Percentiles rank a stretch among this genome's conserved stretches.
Conservation (phyloP, 257 asterid genomes). For the Petunia axillaris region DNA sequence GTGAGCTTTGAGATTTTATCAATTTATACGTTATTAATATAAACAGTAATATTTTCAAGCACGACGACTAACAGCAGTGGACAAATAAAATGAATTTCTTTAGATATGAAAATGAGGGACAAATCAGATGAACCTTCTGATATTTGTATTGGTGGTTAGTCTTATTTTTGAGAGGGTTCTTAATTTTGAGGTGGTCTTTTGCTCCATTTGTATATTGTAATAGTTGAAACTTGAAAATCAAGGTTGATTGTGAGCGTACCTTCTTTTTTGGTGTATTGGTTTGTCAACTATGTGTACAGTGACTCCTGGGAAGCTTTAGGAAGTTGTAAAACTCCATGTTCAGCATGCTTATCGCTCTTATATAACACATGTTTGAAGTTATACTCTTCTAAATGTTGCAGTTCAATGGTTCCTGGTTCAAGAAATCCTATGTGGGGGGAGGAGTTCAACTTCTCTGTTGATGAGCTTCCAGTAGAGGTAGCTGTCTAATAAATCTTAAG, state of each 20-base stretch:
- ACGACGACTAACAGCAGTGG: not conserved
- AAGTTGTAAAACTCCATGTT: not conserved
- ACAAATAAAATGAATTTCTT: not conserved
- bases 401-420: slow-evolving; percentile 98
- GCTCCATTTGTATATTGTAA: not conserved
- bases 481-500: slow-evolving; percentile 18
- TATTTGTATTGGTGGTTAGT: not conserved
- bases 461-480: slow-evolving; percentile 89
- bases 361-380: slow-evolving; percentile 11
- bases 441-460: slow-evolving; percentile 85
- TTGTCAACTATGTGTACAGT: not conserved
- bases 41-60: not conserved
- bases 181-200: not conserved
- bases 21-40: not conserved
- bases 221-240: not conserved
- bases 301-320: not conserved
- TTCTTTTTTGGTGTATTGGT: not conserved
- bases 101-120: not conserved
- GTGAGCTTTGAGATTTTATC: not conserved
- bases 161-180: not conserved
- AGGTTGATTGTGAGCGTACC: not conserved
- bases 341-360: not conserved
- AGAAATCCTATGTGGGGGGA: slow-evolving; percentile 99
- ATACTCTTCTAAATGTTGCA: slow-evolving; percentile 40
- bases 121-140: not conserved